Evolutionary conservation across 148 eudicot species (phyloP).

Genomic region (Vaccinium macrocarpon): DNA sequence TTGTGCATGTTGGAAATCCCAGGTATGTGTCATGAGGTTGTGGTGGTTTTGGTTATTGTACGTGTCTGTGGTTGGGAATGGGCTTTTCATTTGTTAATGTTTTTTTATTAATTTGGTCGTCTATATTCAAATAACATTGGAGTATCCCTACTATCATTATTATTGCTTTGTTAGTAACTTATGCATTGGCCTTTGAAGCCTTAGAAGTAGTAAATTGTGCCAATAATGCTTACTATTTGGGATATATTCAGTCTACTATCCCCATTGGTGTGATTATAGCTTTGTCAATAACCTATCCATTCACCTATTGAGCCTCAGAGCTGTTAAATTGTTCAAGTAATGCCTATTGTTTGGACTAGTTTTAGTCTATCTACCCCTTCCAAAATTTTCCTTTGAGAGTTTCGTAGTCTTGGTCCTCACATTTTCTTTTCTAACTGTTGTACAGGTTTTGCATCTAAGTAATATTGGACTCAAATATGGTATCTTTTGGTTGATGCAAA

Average conservation of each 20-base stretch:
- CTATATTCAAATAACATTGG: not conserved
- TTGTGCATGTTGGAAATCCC: too few species aligned
- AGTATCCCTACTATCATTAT: not conserved
- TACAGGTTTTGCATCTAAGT: conserved; percentile 60
- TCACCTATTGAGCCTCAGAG: not conserved
- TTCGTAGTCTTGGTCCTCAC: too few species aligned
- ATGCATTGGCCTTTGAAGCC: not conserved
- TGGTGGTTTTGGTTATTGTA: too few species aligned
- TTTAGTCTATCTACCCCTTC: conserved; percentile 2
- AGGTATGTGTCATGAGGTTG: too few species aligned
- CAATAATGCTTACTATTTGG: not conserved
- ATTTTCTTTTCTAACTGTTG: not conserved
- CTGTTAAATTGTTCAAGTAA: conserved; percentile 1
- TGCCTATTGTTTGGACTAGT: not conserved
- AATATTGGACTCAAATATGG: conserved; percentile 61
- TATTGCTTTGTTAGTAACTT: not conserved
- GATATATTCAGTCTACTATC: not conserved
- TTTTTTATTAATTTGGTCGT: not conserved
- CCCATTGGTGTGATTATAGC: not conserved
- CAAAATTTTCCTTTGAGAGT: not conserved
- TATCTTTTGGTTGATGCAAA: not conserved
- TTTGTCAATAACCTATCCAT: not conserved
- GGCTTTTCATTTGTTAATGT: not conserved
- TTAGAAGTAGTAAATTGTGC: not conserved
- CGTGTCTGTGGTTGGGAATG: not conserved